Conservation (phyloP, 2,329 filamentous ascomycete genomes). For the Onygena corvina region DNA sequence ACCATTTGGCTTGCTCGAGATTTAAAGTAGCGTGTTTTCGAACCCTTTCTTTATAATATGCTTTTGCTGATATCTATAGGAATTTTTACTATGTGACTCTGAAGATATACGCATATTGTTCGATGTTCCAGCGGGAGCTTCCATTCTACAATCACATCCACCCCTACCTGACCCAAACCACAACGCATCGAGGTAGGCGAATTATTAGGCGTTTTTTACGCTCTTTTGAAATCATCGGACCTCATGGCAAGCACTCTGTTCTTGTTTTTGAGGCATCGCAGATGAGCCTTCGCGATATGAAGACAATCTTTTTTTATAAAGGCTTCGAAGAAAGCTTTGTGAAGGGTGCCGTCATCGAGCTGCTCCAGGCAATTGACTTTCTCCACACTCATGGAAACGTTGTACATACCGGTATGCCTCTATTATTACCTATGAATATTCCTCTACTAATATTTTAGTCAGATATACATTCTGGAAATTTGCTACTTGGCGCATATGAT, state of each 20-base stretch:
- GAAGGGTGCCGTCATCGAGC: constrained; percentile 9
- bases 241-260: constrained; percentile 8
- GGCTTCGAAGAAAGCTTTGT: constrained; percentile 4
- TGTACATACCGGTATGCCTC: constrained; percentile 16
- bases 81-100: constrained; percentile 7
- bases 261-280: constrained; percentile 10
- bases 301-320: constrained; percentile 3
- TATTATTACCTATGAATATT: not conserved
- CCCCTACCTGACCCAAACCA: constrained; percentile 1
- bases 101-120: constrained; percentile 9
- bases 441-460: not conserved
- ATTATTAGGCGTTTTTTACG: too few species aligned
- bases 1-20: constrained; percentile 23
- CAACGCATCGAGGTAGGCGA: too few species aligned
- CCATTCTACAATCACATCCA: constrained; percentile 2
- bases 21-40: constrained; percentile 13
- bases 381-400: constrained; percentile 11
- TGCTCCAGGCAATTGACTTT: constrained; percentile 9
- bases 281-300: constrained; percentile 7
- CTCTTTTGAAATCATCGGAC: constrained; percentile 10
- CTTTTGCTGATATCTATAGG: not conserved
- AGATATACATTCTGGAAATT: constrained; percentile 22
- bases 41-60: not conserved
- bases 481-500: constrained; percentile 21
- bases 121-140: constrained; percentile 1